Conservation (phyloP, 805 yeast species). For the Zygosaccharomyces kombuchaensis region DNA sequence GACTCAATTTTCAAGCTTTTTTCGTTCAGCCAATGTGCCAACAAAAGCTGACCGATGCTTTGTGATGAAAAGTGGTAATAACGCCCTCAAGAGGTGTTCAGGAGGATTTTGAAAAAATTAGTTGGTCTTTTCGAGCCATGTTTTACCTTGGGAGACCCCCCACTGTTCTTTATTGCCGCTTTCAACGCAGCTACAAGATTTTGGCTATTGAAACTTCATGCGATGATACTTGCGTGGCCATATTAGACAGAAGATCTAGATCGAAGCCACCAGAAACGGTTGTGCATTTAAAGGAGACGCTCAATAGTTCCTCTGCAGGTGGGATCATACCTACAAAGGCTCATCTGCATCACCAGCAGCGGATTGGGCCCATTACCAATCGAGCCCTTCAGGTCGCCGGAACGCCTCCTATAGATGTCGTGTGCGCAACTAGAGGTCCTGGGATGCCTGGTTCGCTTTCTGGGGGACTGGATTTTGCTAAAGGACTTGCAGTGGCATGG, state of each 20-base stretch:
- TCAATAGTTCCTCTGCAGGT: slow-evolving; percentile 63
- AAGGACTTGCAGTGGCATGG: slow-evolving; percentile 81
- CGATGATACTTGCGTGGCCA: slow-evolving; percentile 89
- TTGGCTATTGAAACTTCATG: slow-evolving; percentile 91
- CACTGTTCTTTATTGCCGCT: not conserved
- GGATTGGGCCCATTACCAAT: slow-evolving; percentile 49
- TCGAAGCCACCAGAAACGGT: slow-evolving; percentile 32
- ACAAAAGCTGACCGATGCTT: not conserved
- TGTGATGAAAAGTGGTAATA: not conserved
- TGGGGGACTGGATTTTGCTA: slow-evolving; percentile 77
- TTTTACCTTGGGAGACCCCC: not conserved
- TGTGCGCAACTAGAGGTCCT: slow-evolving; percentile 93
- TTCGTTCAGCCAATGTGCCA: not conserved
- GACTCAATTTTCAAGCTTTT: not conserved
- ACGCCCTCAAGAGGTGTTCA: not conserved
- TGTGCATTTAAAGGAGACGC: slow-evolving; percentile 58
- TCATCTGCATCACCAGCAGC: slow-evolving; percentile 65
- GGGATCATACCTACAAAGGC: slow-evolving; percentile 90
- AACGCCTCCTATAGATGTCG: slow-evolving; percentile 51
- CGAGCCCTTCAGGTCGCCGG: slow-evolving; percentile 36
- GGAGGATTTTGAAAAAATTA: not conserved
- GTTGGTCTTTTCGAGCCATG: not conserved
- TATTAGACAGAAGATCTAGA: slow-evolving; percentile 47
- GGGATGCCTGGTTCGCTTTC: slow-evolving; percentile 91
- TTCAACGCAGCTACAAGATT: slow-evolving; percentile 46